Conservation (phyloP, 2,329 filamentous ascomycete genomes). For the Macrophomina tecta region DNA sequence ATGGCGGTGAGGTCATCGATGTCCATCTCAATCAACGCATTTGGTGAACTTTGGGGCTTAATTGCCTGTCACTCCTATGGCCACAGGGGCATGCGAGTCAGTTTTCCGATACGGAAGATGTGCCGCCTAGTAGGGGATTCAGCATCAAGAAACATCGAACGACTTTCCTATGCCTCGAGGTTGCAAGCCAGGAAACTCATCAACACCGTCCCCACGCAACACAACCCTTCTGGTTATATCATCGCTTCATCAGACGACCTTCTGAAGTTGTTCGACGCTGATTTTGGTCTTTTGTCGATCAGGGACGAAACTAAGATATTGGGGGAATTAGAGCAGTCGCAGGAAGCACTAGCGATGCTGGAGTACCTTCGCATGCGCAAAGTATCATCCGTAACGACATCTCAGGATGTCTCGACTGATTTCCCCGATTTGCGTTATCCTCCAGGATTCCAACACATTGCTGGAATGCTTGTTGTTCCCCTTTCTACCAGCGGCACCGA, state of each 20-base stretch:
- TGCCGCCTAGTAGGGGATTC: slow-evolving; percentile 86
- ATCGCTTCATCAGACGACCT: slow-evolving; percentile 88
- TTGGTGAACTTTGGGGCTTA: slow-evolving; percentile 84
- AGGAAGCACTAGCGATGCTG: slow-evolving; percentile 82
- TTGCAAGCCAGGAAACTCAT: slow-evolving; percentile 87
- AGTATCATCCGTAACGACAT: slow-evolving; percentile 76
- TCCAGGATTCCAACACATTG: slow-evolving; percentile 78
- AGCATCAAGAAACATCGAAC: slow-evolving; percentile 84
- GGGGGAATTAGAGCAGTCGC: slow-evolving; percentile 74
- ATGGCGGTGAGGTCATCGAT: slow-evolving; percentile 95
- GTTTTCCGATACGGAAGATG: slow-evolving; percentile 91
- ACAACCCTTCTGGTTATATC: slow-evolving; percentile 87
- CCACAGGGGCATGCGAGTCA: slow-evolving; percentile 80
- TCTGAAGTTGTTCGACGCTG: slow-evolving; percentile 81
- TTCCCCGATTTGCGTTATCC: slow-evolving; percentile 82
- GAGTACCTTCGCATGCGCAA: slow-evolving; percentile 82
- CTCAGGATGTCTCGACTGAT: slow-evolving; percentile 75
- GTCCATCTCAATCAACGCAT: slow-evolving; percentile 91
- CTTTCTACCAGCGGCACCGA: slow-evolving; percentile 76
- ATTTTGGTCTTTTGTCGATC: slow-evolving; percentile 85
- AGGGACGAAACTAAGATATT: slow-evolving; percentile 87
- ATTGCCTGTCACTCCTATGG: slow-evolving; percentile 88
- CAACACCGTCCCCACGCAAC: slow-evolving; percentile 79
- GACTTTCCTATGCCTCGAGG: slow-evolving; percentile 82
- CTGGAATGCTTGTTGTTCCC: slow-evolving; percentile 81